Evolutionary conservation across 179 eudicot species (phyloP).

Genomic region (Patellifolia procumbens): DNA sequence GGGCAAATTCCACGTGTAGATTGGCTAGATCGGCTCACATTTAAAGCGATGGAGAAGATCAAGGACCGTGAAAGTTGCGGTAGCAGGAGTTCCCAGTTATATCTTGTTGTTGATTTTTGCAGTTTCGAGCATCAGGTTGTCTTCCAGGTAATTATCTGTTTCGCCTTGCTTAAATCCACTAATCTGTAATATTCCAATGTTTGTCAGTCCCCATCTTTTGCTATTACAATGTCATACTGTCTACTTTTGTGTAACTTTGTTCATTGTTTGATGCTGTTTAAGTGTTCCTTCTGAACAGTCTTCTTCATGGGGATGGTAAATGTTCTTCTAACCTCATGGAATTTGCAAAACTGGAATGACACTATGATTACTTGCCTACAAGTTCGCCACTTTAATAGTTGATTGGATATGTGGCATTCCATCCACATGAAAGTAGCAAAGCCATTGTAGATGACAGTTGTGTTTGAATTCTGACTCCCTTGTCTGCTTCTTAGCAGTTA

Average conservation of each 20-base stretch:
- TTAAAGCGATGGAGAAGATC: constrained; percentile 89
- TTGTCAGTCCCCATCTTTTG: neutral
- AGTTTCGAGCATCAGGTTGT: constrained; percentile 97
- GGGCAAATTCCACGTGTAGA: constrained; percentile 94
- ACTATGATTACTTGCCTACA: neutral
- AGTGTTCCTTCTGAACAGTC: neutral
- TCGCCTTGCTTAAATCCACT: neutral
- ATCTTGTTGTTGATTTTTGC: constrained; percentile 82
- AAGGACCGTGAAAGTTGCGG: constrained; percentile 82
- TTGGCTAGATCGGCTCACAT: constrained; percentile 97
- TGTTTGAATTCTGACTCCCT: neutral
- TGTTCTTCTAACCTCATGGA: neutral
- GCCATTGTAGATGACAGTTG: neutral
- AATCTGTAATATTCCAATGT: neutral
- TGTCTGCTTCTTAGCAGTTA: neutral
- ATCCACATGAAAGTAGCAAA: neutral
- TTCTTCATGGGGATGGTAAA: neutral
- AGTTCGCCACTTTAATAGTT: neutral
- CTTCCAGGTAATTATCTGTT: constrained; percentile 60
- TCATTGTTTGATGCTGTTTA: constrained; percentile 2
- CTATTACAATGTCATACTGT: constrained; percentile 4
- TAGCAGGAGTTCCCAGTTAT: constrained; percentile 77
- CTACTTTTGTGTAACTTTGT: neutral
- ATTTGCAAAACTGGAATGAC: neutral
- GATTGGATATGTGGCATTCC: neutral